Base-by-base conservation (phyloP, 306 rosid species). In the Quercus suber region DNA sequence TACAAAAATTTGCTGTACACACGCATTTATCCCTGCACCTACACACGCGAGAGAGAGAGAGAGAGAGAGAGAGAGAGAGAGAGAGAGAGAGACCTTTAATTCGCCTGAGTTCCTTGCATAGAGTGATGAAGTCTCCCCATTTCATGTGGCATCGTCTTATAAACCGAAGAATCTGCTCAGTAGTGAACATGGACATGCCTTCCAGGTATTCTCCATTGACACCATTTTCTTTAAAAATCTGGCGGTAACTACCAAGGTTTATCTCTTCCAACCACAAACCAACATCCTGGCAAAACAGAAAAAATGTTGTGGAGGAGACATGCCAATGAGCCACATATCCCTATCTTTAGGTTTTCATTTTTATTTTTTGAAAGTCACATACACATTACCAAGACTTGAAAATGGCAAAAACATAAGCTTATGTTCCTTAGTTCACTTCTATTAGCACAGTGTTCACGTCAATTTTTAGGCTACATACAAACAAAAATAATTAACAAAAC, bases 131-230 rank as follows among this genome's bases (percentile, higher is more conserved):
- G 80, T 95, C 99, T 73, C 99, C 98, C 99, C 98, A 93, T 87
- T 90, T 95, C 99, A 95, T 91, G 90, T 92, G 99, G 80, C 99
- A 92, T 67, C 97, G 95, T 90, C 99, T 89, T 76, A 92, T 95
- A 82, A 95, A 95, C 52, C 99, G 97, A 80, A 95, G 99, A 82
- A 95, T 95, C 83, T 95, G 99, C 64, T 95, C 99, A 23, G 99
- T 95, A 1, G 99, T 95, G 85, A 95, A 95, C 99, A 95, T 93
- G 70, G 98, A 95, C 98, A 95, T 93, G 75, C 99, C 96, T 89
- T 95, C 99, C 73, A 93, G 88, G 85, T 95, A 95, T 87, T 95
- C 99, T 76, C 99, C 99, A 83, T 95, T 95, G 74, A 95, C 94
- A 79, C 98, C 98, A 59, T 95, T 91, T 86, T 95, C 99, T 89